Conservation (phyloP, 1,284 basidiomycete species). For the Ceratobasidium sp. region DNA sequence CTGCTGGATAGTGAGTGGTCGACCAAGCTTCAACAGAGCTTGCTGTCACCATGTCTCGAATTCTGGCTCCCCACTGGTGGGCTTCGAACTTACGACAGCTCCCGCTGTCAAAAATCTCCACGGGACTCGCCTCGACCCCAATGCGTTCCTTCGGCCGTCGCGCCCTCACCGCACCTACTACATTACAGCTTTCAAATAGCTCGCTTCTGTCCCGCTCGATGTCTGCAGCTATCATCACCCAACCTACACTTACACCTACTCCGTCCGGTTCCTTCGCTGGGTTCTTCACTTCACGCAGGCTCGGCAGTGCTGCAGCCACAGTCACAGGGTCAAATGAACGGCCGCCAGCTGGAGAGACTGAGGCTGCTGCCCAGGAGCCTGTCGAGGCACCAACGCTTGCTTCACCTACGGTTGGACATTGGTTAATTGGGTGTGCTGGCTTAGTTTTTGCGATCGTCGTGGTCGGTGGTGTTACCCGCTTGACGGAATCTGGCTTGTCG, state of each 20-base stretch:
- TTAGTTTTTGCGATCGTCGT: conserved; percentile 94
- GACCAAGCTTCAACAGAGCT: conserved; percentile 11
- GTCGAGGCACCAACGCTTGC: conserved; percentile 54
- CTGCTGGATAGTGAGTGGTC: not conserved
- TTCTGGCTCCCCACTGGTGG: conserved; percentile 28
- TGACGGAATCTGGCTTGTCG: conserved; percentile 97
- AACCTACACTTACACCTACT: conserved; percentile 4
- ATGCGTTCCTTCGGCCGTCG: conserved; percentile 19
- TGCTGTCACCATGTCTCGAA: conserved; percentile 33
- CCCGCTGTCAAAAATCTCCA: conserved; percentile 1
- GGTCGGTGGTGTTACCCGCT: conserved; percentile 95
- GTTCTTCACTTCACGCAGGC: conserved; percentile 32
- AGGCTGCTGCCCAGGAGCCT: conserved; percentile 3
- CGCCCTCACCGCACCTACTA: not conserved
- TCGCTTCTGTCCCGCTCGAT: conserved; percentile 29
- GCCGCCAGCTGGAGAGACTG: not conserved
- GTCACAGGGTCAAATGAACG: conserved; percentile 7
- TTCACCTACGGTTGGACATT: conserved; percentile 80
- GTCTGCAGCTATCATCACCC: conserved; percentile 29
- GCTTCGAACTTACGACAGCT: not conserved
- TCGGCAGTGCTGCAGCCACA: conserved; percentile 9
- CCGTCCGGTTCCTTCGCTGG: conserved; percentile 21
- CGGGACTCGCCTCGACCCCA: not conserved
- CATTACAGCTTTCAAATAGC: not conserved
- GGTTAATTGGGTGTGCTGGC: conserved; percentile 86